Base-by-base conservation (phyloP, 805 yeast species). In the Teunomyces atbi region DNA sequence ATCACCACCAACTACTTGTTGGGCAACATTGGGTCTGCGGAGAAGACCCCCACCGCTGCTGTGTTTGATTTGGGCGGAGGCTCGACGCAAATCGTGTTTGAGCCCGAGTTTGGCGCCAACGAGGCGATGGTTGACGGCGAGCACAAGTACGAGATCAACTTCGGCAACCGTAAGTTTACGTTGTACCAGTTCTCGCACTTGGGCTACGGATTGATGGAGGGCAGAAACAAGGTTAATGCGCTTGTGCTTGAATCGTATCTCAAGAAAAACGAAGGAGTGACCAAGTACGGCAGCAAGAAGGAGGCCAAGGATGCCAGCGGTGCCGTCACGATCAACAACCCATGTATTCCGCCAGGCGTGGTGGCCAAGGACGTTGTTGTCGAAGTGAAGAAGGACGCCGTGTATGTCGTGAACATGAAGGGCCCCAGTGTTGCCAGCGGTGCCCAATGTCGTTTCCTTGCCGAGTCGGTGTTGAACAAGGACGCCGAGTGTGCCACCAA, bases 1-100 rank as follows among this genome's bases (percentile, higher is more conserved):
- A 86, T 94, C 65, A 94, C 99, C 21, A 84, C 97, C 42, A 94
- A 94, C 71, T 94, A 84, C 65, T 73, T 94, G 54, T 77, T 92
- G 56, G 98, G 97, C 35, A 94, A 92, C 71, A 92, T 94, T 64
- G 99, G 98, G 12, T 63, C 76, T n/a, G 65, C 82, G 18, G 83
- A 80, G 34, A 85, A 84, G 66, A 64, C 70, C 20, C 90, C 96
- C 26, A 94, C 99, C 10, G 96, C 96, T 42, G 99, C 98, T 18
- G 96, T 94, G 8, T 94, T 94, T 61, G 99, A 94, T 66, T 79
- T 94, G 49, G 99, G 99, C 57, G 99, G 99, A 60, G 98, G 98
- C 3, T 89, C 97, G 5, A 94, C 99, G 11, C 99, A 95, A 71
- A 90, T 94, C 70, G 99, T 94, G 5, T 94, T 94, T 66, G 98